phyloP scores from a whole-genome alignment of 75 land plant species.

The Selaginella moellendorffii region DNA sequence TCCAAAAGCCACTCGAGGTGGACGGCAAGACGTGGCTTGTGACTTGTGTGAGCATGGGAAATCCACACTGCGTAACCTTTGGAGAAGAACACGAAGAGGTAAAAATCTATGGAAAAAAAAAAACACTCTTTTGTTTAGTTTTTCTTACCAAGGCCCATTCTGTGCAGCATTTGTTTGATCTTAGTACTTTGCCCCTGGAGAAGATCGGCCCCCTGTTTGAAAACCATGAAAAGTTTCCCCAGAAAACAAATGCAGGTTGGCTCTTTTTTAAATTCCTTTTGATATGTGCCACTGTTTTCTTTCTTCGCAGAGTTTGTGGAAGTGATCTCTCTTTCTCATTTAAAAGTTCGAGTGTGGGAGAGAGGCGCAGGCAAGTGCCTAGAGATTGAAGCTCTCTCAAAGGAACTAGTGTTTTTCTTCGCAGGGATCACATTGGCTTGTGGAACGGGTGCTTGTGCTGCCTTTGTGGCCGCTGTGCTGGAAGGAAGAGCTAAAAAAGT shows the following conservation, averaged over 20 bases:
- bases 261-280: neutral
- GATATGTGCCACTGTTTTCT: neutral
- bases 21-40: constrained; percentile 68
- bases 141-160: no score
- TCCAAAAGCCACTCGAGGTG: constrained; percentile 46
- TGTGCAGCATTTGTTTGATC: constrained; percentile 34
- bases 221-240: constrained; percentile 72
- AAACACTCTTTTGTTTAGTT: no score
- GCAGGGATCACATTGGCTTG: constrained; percentile 90
- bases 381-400: neutral
- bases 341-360: constrained; percentile 96
- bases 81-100: constrained; percentile 44
- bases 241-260: constrained; percentile 88
- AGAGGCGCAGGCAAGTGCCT: constrained; percentile 81
- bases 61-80: constrained; percentile 91
- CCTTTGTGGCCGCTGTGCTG: constrained; percentile 80
- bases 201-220: constrained; percentile 90
- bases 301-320: constrained; percentile 70
- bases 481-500: constrained; percentile 79
- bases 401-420: neutral
- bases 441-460: constrained; percentile 99
- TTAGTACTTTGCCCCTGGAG: constrained; percentile 58
- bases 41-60: constrained; percentile 99
- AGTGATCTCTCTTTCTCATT: constrained; percentile 54
- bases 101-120: neutral